Evolutionary conservation across 495 filamentous ascomycete genomes (phyloP), one percentile per base, ranked within the genome.

Genomic region (Pyrenopolyporus hunteri): DNA sequence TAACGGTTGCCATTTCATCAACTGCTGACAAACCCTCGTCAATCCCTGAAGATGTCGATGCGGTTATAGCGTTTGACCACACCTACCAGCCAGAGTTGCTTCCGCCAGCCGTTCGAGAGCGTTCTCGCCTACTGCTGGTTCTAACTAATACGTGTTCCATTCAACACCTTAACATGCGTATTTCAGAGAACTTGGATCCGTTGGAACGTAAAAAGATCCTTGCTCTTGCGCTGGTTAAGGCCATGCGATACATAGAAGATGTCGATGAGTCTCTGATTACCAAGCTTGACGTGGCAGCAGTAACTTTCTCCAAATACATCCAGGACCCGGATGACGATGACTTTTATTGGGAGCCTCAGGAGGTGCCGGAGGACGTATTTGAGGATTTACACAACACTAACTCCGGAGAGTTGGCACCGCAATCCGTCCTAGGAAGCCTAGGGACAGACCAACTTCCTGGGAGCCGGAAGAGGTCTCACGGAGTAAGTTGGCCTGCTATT

Each of bases 81-180:
- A 68, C 56, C 1, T 74, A 76, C 10, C 71, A 68, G 5, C 60
- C 37, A 17, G 54, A 63, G 25, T 25, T 68, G 8, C 37, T 70
- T 2, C 42, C 60, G 10, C 16, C 37, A 10, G 29, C 39, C 2
- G 23, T 63, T n/a, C 48, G 56, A 7, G 55, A 62, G 13, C 13
- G 48, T 13, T 39, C 59, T 5, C 70, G 70, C 1, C 29, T 73
- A 4, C 46, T 78, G 2, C 59, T 81, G 23, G 58, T 62, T 0
- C 60, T 80, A 13, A 67, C 78, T 0, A 67, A 59, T n/a, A 66
- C 59, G 4, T 71, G 73, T 51, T 76, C 76, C 3, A 67, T 80
- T n/a, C 78, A 82, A 55, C 79, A 82, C 29, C 64, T 80, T 14
- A 76, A 78, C 29, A 61, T 74, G 49, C 63, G 73, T 17, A 53